These are phyloP conservation scores for Penstemon newberryi DNA, from an alignment of 257 asterid genomes.

Conservation along the genomic window DNA sequence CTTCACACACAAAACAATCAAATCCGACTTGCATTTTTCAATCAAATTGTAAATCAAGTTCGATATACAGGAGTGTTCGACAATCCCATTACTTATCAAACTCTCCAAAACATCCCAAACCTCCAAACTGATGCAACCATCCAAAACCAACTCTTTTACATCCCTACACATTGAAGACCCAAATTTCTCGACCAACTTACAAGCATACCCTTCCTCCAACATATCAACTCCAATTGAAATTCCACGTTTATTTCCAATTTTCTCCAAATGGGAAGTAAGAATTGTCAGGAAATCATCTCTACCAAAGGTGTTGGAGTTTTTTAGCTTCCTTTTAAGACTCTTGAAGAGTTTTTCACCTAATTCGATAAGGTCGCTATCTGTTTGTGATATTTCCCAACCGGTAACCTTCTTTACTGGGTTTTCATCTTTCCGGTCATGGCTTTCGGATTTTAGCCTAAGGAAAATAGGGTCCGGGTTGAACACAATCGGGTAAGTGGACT, in stretches of 20 bases:
- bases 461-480: constrained; percentile 57
- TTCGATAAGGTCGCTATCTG: constrained; percentile 47
- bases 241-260: constrained; percentile 40
- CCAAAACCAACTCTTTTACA: constrained; percentile 57
- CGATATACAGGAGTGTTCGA: constrained; percentile 45
- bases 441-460: constrained; percentile 46
- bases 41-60: constrained; percentile 52
- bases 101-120: constrained; percentile 62
- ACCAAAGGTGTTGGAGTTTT: constrained; percentile 44
- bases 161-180: constrained; percentile 60
- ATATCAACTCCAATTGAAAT: constrained; percentile 27
- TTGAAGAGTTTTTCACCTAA: constrained; percentile 45
- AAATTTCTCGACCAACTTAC: constrained; percentile 48
- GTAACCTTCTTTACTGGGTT: constrained; percentile 39
- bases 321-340: constrained; percentile 45
- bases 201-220: constrained; percentile 39
- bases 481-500: constrained; percentile 48
- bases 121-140: constrained; percentile 61
- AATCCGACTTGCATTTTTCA: constrained; percentile 55
- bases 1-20: constrained; percentile 63
- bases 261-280: constrained; percentile 48
- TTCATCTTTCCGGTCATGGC: constrained; percentile 31
- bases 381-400: constrained; percentile 57
- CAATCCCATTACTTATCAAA: constrained; percentile 57
- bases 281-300: constrained; percentile 45